Conservation (phyloP, 306 rosid species). For the Trichosanthes truncata region DNA sequence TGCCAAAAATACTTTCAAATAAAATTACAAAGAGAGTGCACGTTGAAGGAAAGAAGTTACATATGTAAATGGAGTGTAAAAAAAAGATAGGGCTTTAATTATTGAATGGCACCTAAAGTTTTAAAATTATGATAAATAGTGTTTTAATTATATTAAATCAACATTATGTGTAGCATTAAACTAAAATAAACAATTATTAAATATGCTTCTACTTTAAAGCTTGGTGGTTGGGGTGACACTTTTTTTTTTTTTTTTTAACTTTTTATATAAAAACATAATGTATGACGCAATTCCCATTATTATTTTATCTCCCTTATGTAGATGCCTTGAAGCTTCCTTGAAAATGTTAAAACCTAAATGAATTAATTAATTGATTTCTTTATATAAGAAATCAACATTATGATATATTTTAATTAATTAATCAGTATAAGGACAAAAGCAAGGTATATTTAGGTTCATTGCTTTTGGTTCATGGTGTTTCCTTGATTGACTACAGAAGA, state of each 20-base stretch:
- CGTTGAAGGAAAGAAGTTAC: no score
- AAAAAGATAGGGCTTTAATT: no score
- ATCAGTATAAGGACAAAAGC: not conserved
- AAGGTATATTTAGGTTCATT: not conserved
- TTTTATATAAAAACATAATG: not conserved
- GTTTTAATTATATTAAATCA: not conserved
- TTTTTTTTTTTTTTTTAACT: not conserved
- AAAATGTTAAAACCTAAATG: not conserved
- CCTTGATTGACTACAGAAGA: not conserved
- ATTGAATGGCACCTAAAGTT: not conserved
- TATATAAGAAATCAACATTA: not conserved
- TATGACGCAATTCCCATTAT: not conserved
- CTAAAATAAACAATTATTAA: not conserved
- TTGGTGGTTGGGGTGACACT: not conserved
- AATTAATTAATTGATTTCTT: not conserved
- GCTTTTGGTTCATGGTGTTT: not conserved
- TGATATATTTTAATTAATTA: not conserved
- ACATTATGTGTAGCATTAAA: not conserved
- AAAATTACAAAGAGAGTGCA: no score
- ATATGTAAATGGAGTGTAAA: no score
- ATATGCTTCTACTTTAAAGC: not conserved
- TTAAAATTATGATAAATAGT: not conserved
- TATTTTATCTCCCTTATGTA: not conserved
- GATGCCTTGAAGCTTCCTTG: not conserved
- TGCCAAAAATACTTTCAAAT: no score